Evolutionary conservation across 371 early-diverging fungal species (phyloP).

Genomic region (Nematocida minor): DNA sequence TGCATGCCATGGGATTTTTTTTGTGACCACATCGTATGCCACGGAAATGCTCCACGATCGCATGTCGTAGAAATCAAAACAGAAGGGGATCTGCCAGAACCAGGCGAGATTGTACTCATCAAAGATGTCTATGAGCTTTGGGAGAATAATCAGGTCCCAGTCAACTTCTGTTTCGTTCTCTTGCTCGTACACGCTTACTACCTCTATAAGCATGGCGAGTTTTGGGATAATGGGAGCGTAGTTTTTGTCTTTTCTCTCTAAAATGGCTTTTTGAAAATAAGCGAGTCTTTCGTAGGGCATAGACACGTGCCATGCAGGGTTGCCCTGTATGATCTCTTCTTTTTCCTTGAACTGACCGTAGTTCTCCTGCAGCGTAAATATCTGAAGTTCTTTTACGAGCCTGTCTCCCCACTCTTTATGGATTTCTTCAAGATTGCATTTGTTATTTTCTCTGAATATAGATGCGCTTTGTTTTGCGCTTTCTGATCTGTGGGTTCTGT

Average conservation of each 20-base stretch:
- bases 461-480: too few relatives aligned
- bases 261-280: neutral
- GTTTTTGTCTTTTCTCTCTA: neutral
- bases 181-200: neutral
- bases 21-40: neutral
- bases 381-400: neutral
- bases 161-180: neutral
- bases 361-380: neutral
- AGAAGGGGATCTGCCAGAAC: neutral
- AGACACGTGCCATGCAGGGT: constrained; percentile 7
- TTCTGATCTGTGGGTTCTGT: too few relatives aligned
- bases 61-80: constrained; percentile 9
- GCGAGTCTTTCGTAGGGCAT: neutral
- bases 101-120: neutral
- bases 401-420: neutral
- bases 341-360: neutral
- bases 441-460: too few relatives aligned
- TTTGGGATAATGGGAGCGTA: neutral
- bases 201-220: neutral
- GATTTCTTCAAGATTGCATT: neutral
- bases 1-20: neutral
- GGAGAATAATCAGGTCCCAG: neutral
- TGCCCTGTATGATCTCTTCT: neutral
- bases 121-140: neutral
- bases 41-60: neutral